Base-by-base conservation (phyloP, 345 rosid genomes). In the Limnanthes douglasii region DNA sequence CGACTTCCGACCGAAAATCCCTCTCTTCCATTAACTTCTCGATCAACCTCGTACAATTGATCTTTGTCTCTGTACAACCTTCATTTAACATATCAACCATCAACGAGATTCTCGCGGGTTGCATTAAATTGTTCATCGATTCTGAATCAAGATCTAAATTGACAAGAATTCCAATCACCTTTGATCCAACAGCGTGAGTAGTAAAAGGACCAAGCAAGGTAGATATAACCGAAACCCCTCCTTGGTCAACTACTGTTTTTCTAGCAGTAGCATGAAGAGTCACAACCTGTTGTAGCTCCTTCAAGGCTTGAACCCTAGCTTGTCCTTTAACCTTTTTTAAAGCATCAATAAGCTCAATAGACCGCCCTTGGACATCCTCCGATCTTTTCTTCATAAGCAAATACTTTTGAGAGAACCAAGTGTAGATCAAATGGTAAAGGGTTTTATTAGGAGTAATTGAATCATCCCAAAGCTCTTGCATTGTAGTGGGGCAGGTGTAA, bases 391-490 rank as follows among this genome's bases (percentile, higher is more conserved):
- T 76, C 81, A 64, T 55, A 4, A 59, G 53, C 29, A 70, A 45
- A 51, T 69, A 72, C 46, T 66, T 72, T 21, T 69, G 83, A 11
- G 73, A 62, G 39, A 73, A 78, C 83, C 90, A 78, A 50, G 72
- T 68, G 31, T 57, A 49, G 45, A 73, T 78, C 43, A 78, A 66
- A 26, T 78, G 81, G 23, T 66, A 48, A 22, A 76, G 74, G 10
- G 86, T 76, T 31, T 40, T 69, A 39, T 76, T 72, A 3, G 86
- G 75, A 2, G 81, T 76, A 15, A 76, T 18, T 6, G 73, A 49
- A 41, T 72, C 68, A 35, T 69, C 81, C 86, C 86, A 76, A 3
- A 72, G 77, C 62, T 76, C 86, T 40, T 76, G 81, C 81, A 76
- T 76, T 31, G 81, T 76, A 3, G 81, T 72, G 29, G 86, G 86